Conservation (phyloP, 2,329 filamentous ascomycete species). For the Zymoseptoria pseudotritici region DNA sequence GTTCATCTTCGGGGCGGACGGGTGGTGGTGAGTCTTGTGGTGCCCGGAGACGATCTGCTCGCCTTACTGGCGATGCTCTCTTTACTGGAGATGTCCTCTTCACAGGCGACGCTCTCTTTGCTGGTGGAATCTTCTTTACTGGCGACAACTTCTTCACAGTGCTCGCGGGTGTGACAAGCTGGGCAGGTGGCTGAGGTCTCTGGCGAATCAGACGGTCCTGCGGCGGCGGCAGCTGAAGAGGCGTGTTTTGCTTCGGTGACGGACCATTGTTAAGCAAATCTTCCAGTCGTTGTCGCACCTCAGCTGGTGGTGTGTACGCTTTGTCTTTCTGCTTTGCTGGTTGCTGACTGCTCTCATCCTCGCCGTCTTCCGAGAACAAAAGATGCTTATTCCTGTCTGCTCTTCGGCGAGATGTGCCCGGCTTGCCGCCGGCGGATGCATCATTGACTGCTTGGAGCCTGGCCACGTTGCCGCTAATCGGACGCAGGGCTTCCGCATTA, state of each 20-base stretch:
- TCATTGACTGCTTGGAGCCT: neutral
- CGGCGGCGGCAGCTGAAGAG: constrained; percentile 3
- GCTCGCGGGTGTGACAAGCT: constrained; percentile 3
- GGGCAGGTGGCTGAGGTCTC: neutral
- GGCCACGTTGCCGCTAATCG: constrained; percentile 19
- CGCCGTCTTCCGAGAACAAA: constrained; percentile 26
- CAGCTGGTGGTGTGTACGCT: constrained; percentile 1
- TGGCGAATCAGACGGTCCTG: neutral
- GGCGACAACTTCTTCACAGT: neutral
- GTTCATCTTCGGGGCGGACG: constrained; percentile 30
- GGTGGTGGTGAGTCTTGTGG: constrained; percentile 16
- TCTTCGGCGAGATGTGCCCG: constrained; percentile 1
- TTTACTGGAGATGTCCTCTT: constrained; percentile 5
- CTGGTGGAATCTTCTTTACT: neutral
- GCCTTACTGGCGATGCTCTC: neutral
- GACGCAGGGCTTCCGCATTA: constrained; percentile 7
- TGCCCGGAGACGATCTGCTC: neutral
- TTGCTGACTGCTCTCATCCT: constrained; percentile 15
- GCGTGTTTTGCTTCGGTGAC: constrained; percentile 4
- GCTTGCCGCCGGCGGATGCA: neutral
- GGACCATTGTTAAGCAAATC: constrained; percentile 16
- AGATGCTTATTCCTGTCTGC: constrained; percentile 14
- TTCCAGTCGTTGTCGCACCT: constrained; percentile 13
- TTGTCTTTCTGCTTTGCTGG: constrained; percentile 2
- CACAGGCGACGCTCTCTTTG: neutral